phyloP scores from a whole-genome alignment of 345 rosid genomes.

The Ricinus communis region DNA sequence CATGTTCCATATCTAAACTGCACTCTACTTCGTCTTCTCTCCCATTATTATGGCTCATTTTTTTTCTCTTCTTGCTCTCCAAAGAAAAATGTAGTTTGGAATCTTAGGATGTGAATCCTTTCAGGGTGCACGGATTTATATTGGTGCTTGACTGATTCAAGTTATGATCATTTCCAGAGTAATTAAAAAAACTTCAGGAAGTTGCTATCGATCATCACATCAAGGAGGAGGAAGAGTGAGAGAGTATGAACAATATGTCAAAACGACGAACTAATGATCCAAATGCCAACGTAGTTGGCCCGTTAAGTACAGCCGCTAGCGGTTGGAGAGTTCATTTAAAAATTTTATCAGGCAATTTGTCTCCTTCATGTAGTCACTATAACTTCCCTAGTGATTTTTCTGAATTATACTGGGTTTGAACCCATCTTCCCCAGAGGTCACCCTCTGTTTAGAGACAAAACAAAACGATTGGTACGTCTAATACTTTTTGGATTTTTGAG shows the following conservation, averaged over 20 bases:
- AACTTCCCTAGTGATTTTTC: too few relatives aligned
- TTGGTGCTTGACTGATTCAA: neutral
- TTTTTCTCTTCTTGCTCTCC: neutral
- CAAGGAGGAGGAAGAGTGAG: neutral
- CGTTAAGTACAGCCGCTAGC: neutral
- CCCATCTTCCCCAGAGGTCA: too few relatives aligned
- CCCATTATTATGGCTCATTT: neutral
- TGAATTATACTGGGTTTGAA: too few relatives aligned
- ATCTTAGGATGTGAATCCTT: conserved; percentile 1
- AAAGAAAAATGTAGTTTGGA: neutral
- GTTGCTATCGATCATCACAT: neutral
- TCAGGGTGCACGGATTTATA: neutral
- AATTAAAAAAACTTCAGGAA: neutral
- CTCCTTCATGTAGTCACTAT: neutral
- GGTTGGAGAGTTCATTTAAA: neutral
- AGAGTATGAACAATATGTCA: neutral
- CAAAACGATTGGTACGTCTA: too few relatives aligned
- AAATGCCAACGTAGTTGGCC: neutral
- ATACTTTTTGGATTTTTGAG: too few relatives aligned
- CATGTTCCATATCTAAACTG: neutral
- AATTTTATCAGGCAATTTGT: neutral
- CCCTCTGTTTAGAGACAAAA: too few relatives aligned
- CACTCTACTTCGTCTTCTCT: neutral
- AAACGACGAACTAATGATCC: conserved; percentile 2
- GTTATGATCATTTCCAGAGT: neutral